Evolutionary conservation across 768 basidiomycete species (phyloP), one percentile per base, ranked within the genome.

Genomic region (Trametes sanguinea): DNA sequence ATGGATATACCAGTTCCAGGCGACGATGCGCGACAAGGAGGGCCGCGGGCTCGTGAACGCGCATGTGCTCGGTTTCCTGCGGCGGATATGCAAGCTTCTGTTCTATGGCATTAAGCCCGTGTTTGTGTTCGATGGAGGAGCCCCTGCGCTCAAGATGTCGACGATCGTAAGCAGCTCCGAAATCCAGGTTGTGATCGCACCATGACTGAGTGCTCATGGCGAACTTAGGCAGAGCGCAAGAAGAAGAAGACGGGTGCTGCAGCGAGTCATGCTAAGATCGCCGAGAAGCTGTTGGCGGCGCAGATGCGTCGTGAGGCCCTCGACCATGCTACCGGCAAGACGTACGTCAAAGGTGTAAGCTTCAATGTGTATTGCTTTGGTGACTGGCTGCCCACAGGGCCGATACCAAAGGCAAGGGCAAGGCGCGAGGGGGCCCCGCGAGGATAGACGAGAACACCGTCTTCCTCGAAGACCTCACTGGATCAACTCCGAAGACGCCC

Each of bases 1-100:
- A 65, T 99, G 97, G 97, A 87, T 99, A 56, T 99, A 99, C 75
- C 97, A 99, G 74, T 99, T 99, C 71, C 96, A 98, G 77, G 95
- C 96, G 22, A 98, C 97, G 8, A 98, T 98, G 95, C 86, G 97
- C 27, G 95, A 96, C 75, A 98, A 94, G 71, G 94, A 98, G 61
- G 97, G 97, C 30, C 86, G 88, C 27, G 92, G 84, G 11, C 77
- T 99, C 46, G 85, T 90, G 54, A 98, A 98, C 70, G 95, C 96
- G 1, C 97, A 98, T 76, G 87, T 99, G 14, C 77, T 98, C 46
- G 95, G 96, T 58, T 92, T 92, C 74, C 77, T 93, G 46, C 83
- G 96, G 33, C 84, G 97, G 2, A 97, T 98, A 60, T 87, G 88
- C 75, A 98, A 98, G 75, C 81, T 99, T 33, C 76, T 99, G 45